Base-by-base conservation (phyloP, 306 rosid species). In the Rosa rugosa region DNA sequence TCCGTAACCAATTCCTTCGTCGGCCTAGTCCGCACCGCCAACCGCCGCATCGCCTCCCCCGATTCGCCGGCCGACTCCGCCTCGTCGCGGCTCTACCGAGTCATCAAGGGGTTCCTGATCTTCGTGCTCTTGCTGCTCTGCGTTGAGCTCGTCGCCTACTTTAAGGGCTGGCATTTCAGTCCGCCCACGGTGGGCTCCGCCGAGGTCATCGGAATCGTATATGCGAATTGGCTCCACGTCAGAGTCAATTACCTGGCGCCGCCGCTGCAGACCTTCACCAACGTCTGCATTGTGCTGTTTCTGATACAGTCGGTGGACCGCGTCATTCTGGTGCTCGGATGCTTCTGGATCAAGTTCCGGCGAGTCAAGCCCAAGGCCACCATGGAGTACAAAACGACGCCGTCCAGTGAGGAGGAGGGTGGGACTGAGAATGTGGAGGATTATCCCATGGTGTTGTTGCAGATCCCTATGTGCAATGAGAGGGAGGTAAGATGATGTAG, bases 401-500 rank as follows among this genome's bases (percentile, higher is more conserved):
- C 73, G 60, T 72, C 67, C 18, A 50, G 51, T 75, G 88, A 17
- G 23, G 85, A 90, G 38, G 82, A 68, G 23, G 85, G 67, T 12
- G 83, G 25, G 11, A 10, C 54, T 42, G 87, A n/a, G 66, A 82
- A 66, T 80, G 86, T 83, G 42, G 89, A 89, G 81, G 91, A 93
- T 84, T 87, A 87, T 84, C 99, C 99, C 0, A 92, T 91, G 99
- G 98, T 95, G 74, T 73, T 95, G 86, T 64, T 95, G 76, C 99
- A 95, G 83, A 91, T 95, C 75, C 99, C 99, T 53, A 95, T 95
- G 99, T 95, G 99, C 92, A 95, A 95, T 75, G 99, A 95, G 87
- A 92, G 94, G 96, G 99, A 95, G 99, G 99, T 95, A 89, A 95
- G 99, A 78, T 80, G 81, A 91, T 89, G 96, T 90, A 87, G 94